Evolutionary conservation across 2,329 filamentous ascomycete species (phyloP), one percentile per base, ranked within the genome.

Genomic region (Helicocarpus griseus): DNA sequence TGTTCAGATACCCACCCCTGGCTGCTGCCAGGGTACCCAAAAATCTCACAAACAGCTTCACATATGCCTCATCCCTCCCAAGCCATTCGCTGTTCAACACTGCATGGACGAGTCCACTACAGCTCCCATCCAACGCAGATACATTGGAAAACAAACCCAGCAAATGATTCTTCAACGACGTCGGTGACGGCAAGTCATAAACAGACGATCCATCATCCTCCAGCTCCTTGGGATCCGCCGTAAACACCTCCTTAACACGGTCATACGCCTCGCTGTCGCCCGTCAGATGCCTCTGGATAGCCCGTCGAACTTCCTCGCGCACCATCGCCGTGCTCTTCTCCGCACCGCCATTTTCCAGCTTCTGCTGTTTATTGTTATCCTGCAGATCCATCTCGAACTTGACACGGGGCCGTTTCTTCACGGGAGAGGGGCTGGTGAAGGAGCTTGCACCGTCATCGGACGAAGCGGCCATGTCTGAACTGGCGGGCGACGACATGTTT

Each of bases 1-100:
- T 76, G 21, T 77, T 78, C 31, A 94, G 79, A 68, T 88, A 94
- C 13, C 81, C 83, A 41, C 87, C 85, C 62, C 96, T 88, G 0
- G 89, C 86, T 54, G 87, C 94, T 49, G 89, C 82, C 43, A 98
- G 73, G 48, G 77, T 77, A 24, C 76, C 75, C 47, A 84, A 61
- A 53, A 83, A 78, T 38, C 75, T 69, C 50, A 76, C 72, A 64
- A 77, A 84, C 5, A 78, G 65, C 53, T 72, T 73, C 45, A 80
- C 73, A 60, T 82, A 84, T 17, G 70, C 67, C 53, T 81, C 78
- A 55, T 83, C 79, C 52, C 81, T 74, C 41, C 78, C 79, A 35
- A 83, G 68, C 81, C 81, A 85, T 59, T 77, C 73, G 54, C 78
- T 78, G 55, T 77, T 71, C 53, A 84, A 65, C 8, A 82, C 69